Conservation (phyloP, 2,329 filamentous ascomycete genomes). For the Escovopsis sp. region DNA sequence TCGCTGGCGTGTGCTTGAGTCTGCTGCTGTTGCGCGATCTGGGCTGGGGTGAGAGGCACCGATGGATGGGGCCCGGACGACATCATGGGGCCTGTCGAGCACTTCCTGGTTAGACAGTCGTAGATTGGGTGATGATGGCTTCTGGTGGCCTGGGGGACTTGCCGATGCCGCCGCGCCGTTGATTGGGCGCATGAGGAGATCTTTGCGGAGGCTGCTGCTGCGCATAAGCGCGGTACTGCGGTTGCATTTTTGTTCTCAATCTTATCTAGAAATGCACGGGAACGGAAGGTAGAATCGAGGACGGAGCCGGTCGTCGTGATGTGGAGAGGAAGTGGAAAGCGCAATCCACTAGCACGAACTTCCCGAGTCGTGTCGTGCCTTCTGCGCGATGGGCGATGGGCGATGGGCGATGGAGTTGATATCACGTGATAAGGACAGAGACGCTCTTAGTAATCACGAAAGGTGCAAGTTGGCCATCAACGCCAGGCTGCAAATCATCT, state of each 20-base stretch:
- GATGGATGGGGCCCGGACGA: constrained; percentile 36
- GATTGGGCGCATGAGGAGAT: constrained; percentile 31
- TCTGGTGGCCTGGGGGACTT: constrained; percentile 12
- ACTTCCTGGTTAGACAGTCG: too few species aligned
- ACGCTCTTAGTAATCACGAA: too few species aligned
- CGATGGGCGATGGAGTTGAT: too few species aligned
- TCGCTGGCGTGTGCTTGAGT: constrained; percentile 42
- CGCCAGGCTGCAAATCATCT: too few species aligned
- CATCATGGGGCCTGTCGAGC: constrained; percentile 38
- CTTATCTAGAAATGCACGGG: background rate
- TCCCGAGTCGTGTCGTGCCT: background rate
- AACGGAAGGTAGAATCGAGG: background rate
- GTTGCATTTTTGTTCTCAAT: constrained; percentile 27
- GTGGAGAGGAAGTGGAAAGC: too few species aligned
- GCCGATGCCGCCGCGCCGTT: constrained; percentile 40
- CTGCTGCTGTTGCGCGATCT: constrained; percentile 37
- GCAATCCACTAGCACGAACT: too few species aligned
- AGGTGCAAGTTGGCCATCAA: too few species aligned
- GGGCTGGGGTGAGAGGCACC: constrained; percentile 37
- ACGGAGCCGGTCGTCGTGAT: too few species aligned
- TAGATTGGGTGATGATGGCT: background rate
- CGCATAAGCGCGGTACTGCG: constrained; percentile 36
- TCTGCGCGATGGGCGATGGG: too few species aligned
- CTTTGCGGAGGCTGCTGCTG: constrained; percentile 37
- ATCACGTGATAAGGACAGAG: too few species aligned